These are phyloP conservation scores for Diaporthe humulicola DNA, from an alignment of 2,329 filamentous ascomycete genomes.

Conservation along the genomic window DNA sequence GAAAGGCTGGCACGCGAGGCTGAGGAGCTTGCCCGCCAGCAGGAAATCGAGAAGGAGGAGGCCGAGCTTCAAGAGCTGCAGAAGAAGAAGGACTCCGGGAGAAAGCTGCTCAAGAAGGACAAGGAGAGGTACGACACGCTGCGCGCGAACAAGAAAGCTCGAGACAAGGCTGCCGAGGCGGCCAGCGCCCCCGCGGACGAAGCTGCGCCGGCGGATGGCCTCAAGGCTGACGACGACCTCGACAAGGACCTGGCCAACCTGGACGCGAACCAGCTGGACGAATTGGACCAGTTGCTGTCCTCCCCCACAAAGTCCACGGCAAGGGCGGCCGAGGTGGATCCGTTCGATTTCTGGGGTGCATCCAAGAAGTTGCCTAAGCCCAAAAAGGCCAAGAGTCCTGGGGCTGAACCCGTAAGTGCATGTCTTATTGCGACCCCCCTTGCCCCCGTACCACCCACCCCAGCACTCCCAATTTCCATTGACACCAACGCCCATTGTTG, in stretches of 20 bases:
- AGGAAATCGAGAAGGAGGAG: conserved; percentile 39
- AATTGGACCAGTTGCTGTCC: conserved; percentile 47
- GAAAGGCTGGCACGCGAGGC: conserved; percentile 39
- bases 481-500: conserved; percentile 30
- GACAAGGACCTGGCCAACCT: conserved; percentile 44
- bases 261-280: conserved; percentile 43
- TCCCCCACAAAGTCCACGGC: conserved; percentile 26
- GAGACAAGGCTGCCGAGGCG: conserved; percentile 35
- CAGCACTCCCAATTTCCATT: conserved; percentile 36
- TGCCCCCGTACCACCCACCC: conserved; percentile 41
- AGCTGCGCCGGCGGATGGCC: conserved; percentile 47
- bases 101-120: conserved; percentile 38
- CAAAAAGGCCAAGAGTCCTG: conserved; percentile 56
- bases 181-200: conserved; percentile 62
- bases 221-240: conserved; percentile 38
- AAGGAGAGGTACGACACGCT: conserved; percentile 38
- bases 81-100: conserved; percentile 41
- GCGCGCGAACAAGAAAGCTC: conserved; percentile 37
- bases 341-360: conserved; percentile 71
- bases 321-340: conserved; percentile 50
- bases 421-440: conserved; percentile 35
- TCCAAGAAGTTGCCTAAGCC: conserved; percentile 58
- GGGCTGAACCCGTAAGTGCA: conserved; percentile 48
- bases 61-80: conserved; percentile 45
- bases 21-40: conserved; percentile 36